These are phyloP conservation scores for Alloteropsis angusta DNA, from an alignment of 202 grass and related monocot genomes.

Conservation along the genomic window DNA sequence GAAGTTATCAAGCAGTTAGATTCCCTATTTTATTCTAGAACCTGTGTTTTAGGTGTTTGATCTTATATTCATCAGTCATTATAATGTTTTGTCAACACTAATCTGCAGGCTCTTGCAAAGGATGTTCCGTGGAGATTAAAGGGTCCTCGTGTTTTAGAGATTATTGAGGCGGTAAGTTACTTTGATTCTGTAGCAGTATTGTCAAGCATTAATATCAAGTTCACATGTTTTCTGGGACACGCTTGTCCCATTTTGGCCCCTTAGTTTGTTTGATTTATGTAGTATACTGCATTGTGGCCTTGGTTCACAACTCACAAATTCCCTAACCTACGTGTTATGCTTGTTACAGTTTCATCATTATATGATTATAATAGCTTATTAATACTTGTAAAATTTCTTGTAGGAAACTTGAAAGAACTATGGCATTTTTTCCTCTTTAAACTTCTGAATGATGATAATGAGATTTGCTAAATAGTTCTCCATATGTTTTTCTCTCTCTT, in stretches of 20 bases:
- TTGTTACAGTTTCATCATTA: neutral
- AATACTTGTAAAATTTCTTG: neutral
- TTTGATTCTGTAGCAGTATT: neutral
- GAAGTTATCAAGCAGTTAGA: neutral
- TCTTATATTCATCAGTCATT: neutral
- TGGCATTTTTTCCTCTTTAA: neutral
- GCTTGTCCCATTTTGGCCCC: neutral
- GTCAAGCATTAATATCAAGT: neutral
- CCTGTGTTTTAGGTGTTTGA: neutral
- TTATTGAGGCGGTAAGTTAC: constrained; percentile 80
- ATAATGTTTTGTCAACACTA: constrained; percentile 10
- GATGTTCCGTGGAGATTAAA: constrained; percentile 95
- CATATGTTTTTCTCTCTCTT: neutral
- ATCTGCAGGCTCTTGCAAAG: constrained; percentile 81
- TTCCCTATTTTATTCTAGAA: neutral
- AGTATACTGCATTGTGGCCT: neutral
- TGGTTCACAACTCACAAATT: neutral
- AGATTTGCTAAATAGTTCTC: constrained; percentile 1
- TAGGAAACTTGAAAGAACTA: neutral
- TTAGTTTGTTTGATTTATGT: neutral
- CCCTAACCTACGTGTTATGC: neutral
- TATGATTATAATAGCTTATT: neutral
- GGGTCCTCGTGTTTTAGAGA: constrained; percentile 70
- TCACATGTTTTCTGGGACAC: neutral
- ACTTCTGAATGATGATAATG: neutral